Percentiles rank a stretch among this genome's conserved stretches.
These are phyloP conservation scores for Apophysomyces sp. DNA, from an alignment of 371 early-diverging fungal genomes.

Conservation along the genomic window DNA sequence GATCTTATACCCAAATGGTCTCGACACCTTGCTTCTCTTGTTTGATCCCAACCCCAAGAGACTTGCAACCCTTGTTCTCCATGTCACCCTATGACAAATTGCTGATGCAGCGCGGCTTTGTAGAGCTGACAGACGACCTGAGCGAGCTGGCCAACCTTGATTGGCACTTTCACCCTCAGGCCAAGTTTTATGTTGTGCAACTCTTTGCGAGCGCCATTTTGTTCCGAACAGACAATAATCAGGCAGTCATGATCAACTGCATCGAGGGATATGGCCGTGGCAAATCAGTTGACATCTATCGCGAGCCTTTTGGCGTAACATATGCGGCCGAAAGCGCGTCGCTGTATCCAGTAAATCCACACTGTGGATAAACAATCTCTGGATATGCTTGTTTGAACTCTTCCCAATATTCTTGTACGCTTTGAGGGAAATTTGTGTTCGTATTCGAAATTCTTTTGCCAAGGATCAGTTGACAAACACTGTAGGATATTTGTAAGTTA, in stretches of 20 bases:
- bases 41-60: not conserved
- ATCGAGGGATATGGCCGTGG: constrained; percentile 28
- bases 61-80: constrained; percentile 5
- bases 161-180: constrained; percentile 6
- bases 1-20: constrained; percentile 1
- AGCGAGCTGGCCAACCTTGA: not conserved
- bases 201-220: constrained; percentile 13
- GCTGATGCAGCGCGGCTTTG: too few species aligned
- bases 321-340: not conserved
- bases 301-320: constrained; percentile 8
- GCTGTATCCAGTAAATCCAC: not conserved
- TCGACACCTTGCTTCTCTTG: constrained; percentile 7
- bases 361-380: not conserved
- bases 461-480: not conserved
- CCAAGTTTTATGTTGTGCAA: constrained; percentile 7
- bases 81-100: not conserved
- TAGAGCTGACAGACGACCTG: too few species aligned
- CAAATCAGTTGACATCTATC: constrained; percentile 9
- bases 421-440: not conserved
- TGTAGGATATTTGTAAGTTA: too few species aligned
- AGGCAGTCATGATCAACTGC: constrained; percentile 21
- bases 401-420: not conserved
- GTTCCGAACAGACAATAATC: constrained; percentile 6
- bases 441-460: not conserved
- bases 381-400: not conserved